Base-by-base conservation (phyloP, 306 rosid species). In the Lupinus albus region DNA sequence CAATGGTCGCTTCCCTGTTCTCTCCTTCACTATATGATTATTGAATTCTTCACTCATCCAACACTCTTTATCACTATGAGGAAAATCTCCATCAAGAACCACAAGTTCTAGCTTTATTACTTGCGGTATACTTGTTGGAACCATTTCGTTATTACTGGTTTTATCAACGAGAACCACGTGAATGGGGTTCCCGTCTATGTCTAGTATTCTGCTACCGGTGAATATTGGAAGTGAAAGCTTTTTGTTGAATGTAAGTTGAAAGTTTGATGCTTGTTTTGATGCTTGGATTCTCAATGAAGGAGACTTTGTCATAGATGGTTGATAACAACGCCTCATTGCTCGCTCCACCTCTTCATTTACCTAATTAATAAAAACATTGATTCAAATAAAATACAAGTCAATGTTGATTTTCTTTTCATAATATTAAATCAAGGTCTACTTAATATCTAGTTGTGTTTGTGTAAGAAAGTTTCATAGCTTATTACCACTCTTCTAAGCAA, bases 41-140 rank as follows among this genome's bases (percentile, higher is more conserved):
- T 88, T 67, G 33, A 90, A 90, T 10, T 88, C 92, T 16, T 93
- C 79, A 0, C 71, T 74, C 0, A 70, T 86, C 99, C 99, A 93
- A 3, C 58, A 8, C 4, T 79, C 82, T 0, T 39, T 38, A 15
- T 81, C 87, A 0, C 57, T 61, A 0, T 41, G 2, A 0, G 84
- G 84, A 50, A 93, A 93, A 36, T 93, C 99, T 16, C 99, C 99
- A 20, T 93, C 95, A 0, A 93, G 88, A 15, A 88, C 99, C 47
- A 90, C 83, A 0, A 93, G 48, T 17, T 93, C 96, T 0, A 93
- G 70, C 78, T 88, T 90, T 8, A 82, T 46, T 0, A 89, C 62
- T 0, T 80, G 71, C 0, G 83, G 68, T 1, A 86, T 74, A 36
- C 59, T 67, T 4, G 84, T 77, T 0, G 82, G 79, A 38, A 78